Conservation (phyloP, 805 yeast genomes). For the Pichia paraexigua region DNA sequence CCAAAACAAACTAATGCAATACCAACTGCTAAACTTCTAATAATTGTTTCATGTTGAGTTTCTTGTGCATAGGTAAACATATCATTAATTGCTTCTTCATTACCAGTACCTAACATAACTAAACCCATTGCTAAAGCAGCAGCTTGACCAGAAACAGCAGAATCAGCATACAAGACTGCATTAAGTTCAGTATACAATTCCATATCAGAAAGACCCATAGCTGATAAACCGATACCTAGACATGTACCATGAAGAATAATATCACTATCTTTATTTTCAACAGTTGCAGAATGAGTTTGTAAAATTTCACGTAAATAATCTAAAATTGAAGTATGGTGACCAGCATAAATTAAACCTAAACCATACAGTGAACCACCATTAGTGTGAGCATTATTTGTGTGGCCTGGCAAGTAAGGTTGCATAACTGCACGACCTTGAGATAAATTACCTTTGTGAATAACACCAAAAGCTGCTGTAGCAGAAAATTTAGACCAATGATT, state of each 20-base stretch:
- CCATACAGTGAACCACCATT: conserved; percentile 96
- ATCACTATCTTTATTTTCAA: conserved; percentile 52
- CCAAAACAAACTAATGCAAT: conserved; percentile 82
- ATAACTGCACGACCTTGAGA: conserved; percentile 82
- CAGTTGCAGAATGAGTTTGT: conserved; percentile 43
- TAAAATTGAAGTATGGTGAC: conserved; percentile 85
- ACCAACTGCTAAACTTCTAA: conserved; percentile 88
- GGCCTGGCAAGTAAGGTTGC: conserved; percentile 86
- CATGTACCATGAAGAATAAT: conserved; percentile 93
- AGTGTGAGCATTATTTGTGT: conserved; percentile 72
- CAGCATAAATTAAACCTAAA: conserved; percentile 89
- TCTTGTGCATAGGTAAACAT: conserved; percentile 90
- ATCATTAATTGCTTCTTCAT: conserved; percentile 58
- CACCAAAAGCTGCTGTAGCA: conserved; percentile 97
- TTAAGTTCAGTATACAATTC: conserved; percentile 74
- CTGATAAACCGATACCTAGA: conserved; percentile 92
- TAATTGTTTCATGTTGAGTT: conserved; percentile 91
- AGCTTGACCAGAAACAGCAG: conserved; percentile 92
- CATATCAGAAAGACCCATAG: conserved; percentile 80
- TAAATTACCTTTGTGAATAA: conserved; percentile 89
- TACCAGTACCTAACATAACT: conserved; percentile 87
- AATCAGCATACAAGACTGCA: conserved; percentile 78
- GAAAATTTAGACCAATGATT: conserved; percentile 97
- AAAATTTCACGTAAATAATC: conserved; percentile 69
- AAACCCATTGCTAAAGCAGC: conserved; percentile 96